phyloP scores from a whole-genome alignment of 345 rosid species.

The Salix brachista region DNA sequence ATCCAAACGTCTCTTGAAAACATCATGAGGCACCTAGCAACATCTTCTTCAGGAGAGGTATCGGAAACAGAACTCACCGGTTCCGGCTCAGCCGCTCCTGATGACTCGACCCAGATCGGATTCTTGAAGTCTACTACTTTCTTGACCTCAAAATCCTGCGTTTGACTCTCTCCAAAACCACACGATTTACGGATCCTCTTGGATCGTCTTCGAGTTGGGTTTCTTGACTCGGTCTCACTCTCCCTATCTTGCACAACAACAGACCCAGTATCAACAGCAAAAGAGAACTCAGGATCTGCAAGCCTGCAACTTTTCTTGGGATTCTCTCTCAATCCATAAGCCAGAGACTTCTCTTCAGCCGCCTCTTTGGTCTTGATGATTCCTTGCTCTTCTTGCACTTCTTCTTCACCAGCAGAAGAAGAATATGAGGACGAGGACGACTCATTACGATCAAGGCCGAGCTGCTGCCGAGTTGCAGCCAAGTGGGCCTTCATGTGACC shows the following conservation, averaged over 20 bases:
- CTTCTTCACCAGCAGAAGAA: constrained; percentile 10
- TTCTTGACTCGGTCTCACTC: constrained; percentile 35
- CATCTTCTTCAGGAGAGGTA: constrained; percentile 27
- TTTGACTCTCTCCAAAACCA: constrained; percentile 9
- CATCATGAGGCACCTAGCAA: constrained; percentile 32
- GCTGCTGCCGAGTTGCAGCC: constrained; percentile 13
- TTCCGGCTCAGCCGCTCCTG: constrained; percentile 16
- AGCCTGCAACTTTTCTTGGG: constrained; percentile 31
- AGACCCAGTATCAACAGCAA: constrained; percentile 8
- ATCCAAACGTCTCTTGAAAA: constrained; percentile 26
- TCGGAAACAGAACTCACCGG: constrained; percentile 32
- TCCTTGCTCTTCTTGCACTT: constrained; percentile 4
- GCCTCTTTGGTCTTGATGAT: constrained; percentile 8
- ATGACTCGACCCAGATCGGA: not conserved
- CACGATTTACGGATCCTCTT: constrained; percentile 20
- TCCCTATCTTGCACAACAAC: constrained; percentile 26
- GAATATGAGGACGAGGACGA: constrained; percentile 14
- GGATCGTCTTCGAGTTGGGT: constrained; percentile 31
- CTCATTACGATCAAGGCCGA: not conserved
- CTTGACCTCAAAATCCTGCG: constrained; percentile 3
- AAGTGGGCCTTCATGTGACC: constrained; percentile 37
- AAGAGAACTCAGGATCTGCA: constrained; percentile 39
- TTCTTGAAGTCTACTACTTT: constrained; percentile 4
- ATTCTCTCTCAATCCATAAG: constrained; percentile 32
- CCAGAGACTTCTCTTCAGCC: constrained; percentile 12